phyloP scores from a whole-genome alignment of 2,329 filamentous ascomycete species.

The Colletotrichum horii region DNA sequence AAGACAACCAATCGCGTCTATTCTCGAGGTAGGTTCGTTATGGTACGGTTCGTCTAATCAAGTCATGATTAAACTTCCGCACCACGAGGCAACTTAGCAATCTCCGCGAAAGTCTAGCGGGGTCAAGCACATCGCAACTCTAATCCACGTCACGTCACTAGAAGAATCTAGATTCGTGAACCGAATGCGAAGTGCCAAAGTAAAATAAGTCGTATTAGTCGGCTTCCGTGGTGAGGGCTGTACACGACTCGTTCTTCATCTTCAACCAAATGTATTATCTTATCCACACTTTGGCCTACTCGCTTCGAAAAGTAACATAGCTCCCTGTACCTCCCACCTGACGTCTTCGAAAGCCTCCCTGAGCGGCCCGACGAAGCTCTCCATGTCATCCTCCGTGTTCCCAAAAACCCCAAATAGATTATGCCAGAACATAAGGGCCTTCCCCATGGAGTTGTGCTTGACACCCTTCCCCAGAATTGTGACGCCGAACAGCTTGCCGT shows the following conservation, averaged over 20 bases:
- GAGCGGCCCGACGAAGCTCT: neutral
- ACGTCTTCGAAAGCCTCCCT: neutral
- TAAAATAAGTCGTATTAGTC: neutral
- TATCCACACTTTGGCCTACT: neutral
- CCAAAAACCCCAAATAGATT: conserved; percentile 1
- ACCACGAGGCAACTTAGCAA: neutral
- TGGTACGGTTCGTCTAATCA: neutral
- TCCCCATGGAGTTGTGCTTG: neutral
- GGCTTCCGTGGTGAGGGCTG: neutral
- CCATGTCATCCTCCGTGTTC: neutral
- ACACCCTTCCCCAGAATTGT: conserved; percentile 25
- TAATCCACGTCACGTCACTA: neutral
- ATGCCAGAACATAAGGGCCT: conserved; percentile 2
- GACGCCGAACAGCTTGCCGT: conserved; percentile 28
- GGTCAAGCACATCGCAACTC: neutral
- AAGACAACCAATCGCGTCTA: neutral
- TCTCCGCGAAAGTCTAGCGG: neutral
- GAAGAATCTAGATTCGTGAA: neutral
- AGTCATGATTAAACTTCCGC: neutral
- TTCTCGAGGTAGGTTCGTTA: neutral
- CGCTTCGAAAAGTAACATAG: conserved; percentile 6
- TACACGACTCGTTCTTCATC: neutral
- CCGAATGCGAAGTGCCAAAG: neutral
- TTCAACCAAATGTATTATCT: neutral
- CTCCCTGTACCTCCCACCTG: neutral